Evolutionary conservation across 2,329 filamentous ascomycete species (phyloP), one percentile per base, ranked within the genome.

Genomic region (Uncinocarpus reesii): DNA sequence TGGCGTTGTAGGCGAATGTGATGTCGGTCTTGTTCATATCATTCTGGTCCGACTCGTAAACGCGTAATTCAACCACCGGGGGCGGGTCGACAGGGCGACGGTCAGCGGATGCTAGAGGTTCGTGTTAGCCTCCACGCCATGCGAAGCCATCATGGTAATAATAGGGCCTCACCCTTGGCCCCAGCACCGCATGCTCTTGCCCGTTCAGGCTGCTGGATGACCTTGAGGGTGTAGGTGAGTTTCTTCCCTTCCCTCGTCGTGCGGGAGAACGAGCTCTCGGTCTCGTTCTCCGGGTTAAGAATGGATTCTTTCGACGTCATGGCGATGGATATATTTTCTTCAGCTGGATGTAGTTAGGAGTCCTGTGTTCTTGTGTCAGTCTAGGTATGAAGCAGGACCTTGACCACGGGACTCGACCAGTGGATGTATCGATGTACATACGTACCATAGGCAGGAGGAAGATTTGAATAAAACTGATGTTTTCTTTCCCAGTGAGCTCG

Each of bases 161-260:
- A 6, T 21, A 28, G 15, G 26, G 16, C 23, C 50, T 37, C 57
- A 94, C 87, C 94, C 71, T 96, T 96, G 47, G 87, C 87, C 52
- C 92, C 92, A 48, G 88, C 89, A 60, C 92, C 92, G 66, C 92
- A 98, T 48, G 92, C 92, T 72, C 92, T 79, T 42, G 92, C 90
- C 60, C 89, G 85, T 70, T 94, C 84, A 16, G 92, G 92, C 65
- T 96, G 87, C 69, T 98, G 92, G 58, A 95, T 81, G 48, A 96
- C 88, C 51, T 79, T 80, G 65, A 96, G 73, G 55, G 78, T 75
- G 67, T 96, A 96, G 62, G 80, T 86, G 56, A 95, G 77, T 54
- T 75, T 80, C 57, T 85, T 80, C 53, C 86, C 86, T 58, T 84
- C 81, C 58, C 80, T 80, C 35, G 86, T 94, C 46, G 77, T 71